A percentile compares a stretch with the other conserved stretches of the same genome.
Evolutionary conservation across 2,329 filamentous ascomycete species (phyloP).

Genomic region (Neoarthrinium moseri): DNA sequence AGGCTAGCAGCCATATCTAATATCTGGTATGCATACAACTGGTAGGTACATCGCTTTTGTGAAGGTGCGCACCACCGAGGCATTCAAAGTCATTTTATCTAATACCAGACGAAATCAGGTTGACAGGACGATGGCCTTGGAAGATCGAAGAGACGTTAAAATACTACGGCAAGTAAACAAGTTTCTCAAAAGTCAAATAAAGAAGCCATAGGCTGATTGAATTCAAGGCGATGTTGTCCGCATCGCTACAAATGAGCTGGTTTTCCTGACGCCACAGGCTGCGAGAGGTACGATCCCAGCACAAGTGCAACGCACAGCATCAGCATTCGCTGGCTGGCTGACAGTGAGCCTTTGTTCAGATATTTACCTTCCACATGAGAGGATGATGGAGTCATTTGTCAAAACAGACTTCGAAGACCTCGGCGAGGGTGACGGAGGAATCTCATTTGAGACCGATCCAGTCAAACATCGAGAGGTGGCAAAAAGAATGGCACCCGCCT

Average conservation of each 20-base stretch:
- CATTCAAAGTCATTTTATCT: not conserved
- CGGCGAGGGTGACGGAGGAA: conserved; percentile 16
- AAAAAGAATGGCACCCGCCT: conserved; percentile 19
- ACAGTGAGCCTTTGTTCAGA: not conserved
- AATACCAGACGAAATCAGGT: not conserved
- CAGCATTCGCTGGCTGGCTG: no score
- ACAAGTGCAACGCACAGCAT: not conserved
- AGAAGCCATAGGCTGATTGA: not conserved
- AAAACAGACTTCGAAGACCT: conserved; percentile 15
- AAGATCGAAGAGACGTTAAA: conserved; percentile 10
- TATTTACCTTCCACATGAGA: conserved; percentile 13
- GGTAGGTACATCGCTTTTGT: not conserved
- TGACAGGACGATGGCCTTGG: conserved; percentile 14
- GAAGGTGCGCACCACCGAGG: not conserved
- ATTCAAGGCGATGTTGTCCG: conserved; percentile 14
- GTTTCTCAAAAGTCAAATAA: not conserved
- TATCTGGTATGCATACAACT: not conserved
- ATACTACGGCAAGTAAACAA: conserved; percentile 7
- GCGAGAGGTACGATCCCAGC: conserved; percentile 4
- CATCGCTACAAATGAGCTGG: conserved; percentile 17
- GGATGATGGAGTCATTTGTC: conserved; percentile 14
- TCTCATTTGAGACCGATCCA: conserved; percentile 20
- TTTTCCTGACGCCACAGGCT: conserved; percentile 12
- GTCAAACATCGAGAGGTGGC: conserved; percentile 16
- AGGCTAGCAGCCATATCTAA: not conserved